phyloP scores from a whole-genome alignment of 202 grass and related monocot species.

The Setaria viridis region DNA sequence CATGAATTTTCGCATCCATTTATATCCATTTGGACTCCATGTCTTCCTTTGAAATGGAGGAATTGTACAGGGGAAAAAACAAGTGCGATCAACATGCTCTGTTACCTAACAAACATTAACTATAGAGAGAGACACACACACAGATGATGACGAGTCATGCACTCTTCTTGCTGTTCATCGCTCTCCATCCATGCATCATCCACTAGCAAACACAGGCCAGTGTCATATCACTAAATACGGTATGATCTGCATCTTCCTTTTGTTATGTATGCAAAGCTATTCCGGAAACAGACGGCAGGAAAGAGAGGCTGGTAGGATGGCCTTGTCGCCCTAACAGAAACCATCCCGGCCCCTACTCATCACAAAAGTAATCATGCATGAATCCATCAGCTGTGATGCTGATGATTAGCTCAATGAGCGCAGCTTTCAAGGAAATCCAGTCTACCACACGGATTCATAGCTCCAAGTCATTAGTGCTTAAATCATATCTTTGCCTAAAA shows the following conservation, averaged over 20 bases:
- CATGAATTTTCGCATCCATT: background rate
- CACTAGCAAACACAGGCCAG: constrained; percentile 12
- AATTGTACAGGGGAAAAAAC: background rate
- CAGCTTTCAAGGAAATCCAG: background rate
- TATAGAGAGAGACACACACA: background rate
- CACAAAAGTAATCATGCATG: background rate
- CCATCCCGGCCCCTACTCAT: constrained; percentile 26
- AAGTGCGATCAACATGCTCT: background rate
- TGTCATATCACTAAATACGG: constrained; percentile 32
- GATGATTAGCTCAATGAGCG: constrained; percentile 20
- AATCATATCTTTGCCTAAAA: background rate
- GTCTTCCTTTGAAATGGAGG: background rate
- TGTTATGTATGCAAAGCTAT: background rate
- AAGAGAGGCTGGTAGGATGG: constrained; percentile 14
- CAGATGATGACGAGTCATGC: background rate
- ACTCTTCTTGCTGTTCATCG: background rate
- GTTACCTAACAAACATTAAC: background rate
- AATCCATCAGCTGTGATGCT: background rate
- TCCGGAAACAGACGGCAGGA: background rate
- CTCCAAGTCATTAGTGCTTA: background rate
- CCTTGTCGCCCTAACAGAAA: constrained; percentile 40
- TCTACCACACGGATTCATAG: background rate
- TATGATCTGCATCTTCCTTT: background rate
- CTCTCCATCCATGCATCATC: constrained; percentile 11
- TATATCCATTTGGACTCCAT: background rate